Percentiles rank a stretch among this genome's conserved stretches.
These are phyloP conservation scores for Hypoxylon intermedium DNA, from an alignment of 495 filamentous ascomycete genomes.

Conservation along the genomic window DNA sequence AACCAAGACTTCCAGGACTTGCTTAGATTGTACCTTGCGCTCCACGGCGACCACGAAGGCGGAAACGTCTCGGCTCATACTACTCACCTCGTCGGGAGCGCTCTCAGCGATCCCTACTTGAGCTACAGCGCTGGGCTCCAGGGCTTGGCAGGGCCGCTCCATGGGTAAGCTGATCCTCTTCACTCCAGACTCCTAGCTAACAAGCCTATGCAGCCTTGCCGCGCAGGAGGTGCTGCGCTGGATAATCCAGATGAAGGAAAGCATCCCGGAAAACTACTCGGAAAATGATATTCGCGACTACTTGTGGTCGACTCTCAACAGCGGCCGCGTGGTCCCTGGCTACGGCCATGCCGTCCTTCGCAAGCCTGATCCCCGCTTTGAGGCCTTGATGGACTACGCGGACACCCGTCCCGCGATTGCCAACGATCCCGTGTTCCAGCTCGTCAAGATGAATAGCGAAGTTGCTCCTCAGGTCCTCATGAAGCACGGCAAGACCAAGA, in stretches of 20 bases:
- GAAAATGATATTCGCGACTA: constrained; percentile 83
- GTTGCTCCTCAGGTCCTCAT: constrained; percentile 84
- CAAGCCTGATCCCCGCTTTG: constrained; percentile 95
- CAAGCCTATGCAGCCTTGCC: constrained; percentile 65
- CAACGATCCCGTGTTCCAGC: constrained; percentile 85
- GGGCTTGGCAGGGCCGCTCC: constrained; percentile 91
- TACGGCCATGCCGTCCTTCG: constrained; percentile 98
- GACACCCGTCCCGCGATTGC: constrained; percentile 82
- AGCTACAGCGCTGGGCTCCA: constrained; percentile 95
- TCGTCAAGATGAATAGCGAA: constrained; percentile 83
- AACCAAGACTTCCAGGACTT: constrained; percentile 96
- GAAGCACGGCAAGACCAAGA: constrained; percentile 98
- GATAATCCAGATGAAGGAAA: constrained; percentile 91
- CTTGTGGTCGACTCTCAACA: constrained; percentile 91
- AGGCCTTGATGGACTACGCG: constrained; percentile 96
- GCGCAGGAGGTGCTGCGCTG: constrained; percentile 97
- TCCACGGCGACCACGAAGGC: constrained; percentile 98
- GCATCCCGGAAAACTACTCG: constrained; percentile 78
- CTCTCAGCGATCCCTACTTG: constrained; percentile 92
- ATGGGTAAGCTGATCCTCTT: constrained; percentile 64
- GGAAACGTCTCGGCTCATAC: constrained; percentile 97
- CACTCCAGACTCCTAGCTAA: constrained; percentile 15
- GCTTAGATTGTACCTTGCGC: constrained; percentile 88
- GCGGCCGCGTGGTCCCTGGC: constrained; percentile 92
- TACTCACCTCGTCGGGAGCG: constrained; percentile 97